Base-by-base conservation (phyloP, 257 asterid genomes). In the Plantago major region DNA sequence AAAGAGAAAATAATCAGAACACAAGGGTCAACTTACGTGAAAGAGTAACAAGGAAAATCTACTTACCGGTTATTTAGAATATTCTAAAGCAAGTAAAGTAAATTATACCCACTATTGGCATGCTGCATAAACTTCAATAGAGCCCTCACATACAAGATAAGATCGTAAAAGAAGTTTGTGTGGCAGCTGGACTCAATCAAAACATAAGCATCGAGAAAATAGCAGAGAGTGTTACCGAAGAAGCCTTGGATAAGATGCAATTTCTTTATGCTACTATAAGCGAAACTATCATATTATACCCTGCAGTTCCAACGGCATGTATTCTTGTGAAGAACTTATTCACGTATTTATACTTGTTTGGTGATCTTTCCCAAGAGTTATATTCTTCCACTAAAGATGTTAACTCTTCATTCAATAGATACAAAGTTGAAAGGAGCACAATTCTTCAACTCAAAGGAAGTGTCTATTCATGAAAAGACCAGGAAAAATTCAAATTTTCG, bases 51-150 rank as follows among this genome's bases (percentile, higher is more conserved):
- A 10, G 22, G 63, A 69, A 62, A 62, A 50, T 51, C 37, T 22
- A 46, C 22, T 6, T n/a, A 60, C 33, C 42, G 42, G 53, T 42
- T 56, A 46, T 11, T 48, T 26, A 57, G 58, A 43, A 46, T 10
- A 8, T 11, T 11, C n/a, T n/a, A 22, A 52, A 52, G 28, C n/a
- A 53, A 58, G 16, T 44, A 57, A 30, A 51, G 46, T 61, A 42
- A 54, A 49, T 53, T 55, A 58, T 44, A 56, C 50, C 79, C 75
- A 92, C 99, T 96, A 64, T 89, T 77, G 60, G 99, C 99, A 79
- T 93, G 99, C 65, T 82, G 74, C 37, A 76, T 66, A 70, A 93
- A 93, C 68, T 76, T 71, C 54, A 61, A 15, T 70, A 93, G 84
- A 7, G 84, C 95, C 62, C 64, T 76, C 28, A 74, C 71, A 65